phyloP scores from a whole-genome alignment of 2,329 filamentous ascomycete species.

The Diaporthe amygdali region DNA sequence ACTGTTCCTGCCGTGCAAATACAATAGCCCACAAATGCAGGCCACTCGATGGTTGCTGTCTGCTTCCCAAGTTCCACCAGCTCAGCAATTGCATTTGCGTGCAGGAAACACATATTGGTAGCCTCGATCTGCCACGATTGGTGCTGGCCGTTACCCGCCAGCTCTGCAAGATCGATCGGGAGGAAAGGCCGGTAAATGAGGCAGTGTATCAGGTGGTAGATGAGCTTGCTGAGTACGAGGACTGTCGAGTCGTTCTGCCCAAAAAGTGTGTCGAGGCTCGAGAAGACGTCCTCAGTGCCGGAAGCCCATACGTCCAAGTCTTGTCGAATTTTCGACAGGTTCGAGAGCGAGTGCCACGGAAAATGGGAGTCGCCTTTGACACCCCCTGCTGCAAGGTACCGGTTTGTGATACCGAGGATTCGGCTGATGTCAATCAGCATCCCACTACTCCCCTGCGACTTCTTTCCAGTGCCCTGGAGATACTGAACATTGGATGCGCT shows the following conservation, averaged over 20 bases:
- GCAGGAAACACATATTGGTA: slow-evolving; percentile 83
- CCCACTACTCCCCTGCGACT: slow-evolving; percentile 75
- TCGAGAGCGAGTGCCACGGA: slow-evolving; percentile 87
- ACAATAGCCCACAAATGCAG: slow-evolving; percentile 85
- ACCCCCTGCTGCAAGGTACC: slow-evolving; percentile 82
- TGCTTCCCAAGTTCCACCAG: slow-evolving; percentile 80
- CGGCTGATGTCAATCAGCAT: slow-evolving; percentile 86
- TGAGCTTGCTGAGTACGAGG: slow-evolving; percentile 81
- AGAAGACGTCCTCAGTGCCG: slow-evolving; percentile 79
- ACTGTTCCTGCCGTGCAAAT: slow-evolving; percentile 87
- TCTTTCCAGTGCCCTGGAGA: slow-evolving; percentile 70
- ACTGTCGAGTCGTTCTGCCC: slow-evolving; percentile 79
- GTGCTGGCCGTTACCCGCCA: slow-evolving; percentile 80
- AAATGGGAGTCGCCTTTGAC: slow-evolving; percentile 91
- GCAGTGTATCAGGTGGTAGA: slow-evolving; percentile 87
- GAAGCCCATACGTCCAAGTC: slow-evolving; percentile 86
- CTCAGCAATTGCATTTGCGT: slow-evolving; percentile 87
- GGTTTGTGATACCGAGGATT: slow-evolving; percentile 82
- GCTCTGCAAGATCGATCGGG: slow-evolving; percentile 81
- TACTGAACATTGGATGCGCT: slow-evolving; percentile 79
- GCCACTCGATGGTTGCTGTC: slow-evolving; percentile 79
- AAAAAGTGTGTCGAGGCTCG: slow-evolving; percentile 76
- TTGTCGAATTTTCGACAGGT: slow-evolving; percentile 83
- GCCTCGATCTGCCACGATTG: slow-evolving; percentile 94
- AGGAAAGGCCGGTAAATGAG: slow-evolving; percentile 87